phyloP scores from a whole-genome alignment of 2,329 filamentous ascomycete genomes.

The Ceratocystis harringtonii region DNA sequence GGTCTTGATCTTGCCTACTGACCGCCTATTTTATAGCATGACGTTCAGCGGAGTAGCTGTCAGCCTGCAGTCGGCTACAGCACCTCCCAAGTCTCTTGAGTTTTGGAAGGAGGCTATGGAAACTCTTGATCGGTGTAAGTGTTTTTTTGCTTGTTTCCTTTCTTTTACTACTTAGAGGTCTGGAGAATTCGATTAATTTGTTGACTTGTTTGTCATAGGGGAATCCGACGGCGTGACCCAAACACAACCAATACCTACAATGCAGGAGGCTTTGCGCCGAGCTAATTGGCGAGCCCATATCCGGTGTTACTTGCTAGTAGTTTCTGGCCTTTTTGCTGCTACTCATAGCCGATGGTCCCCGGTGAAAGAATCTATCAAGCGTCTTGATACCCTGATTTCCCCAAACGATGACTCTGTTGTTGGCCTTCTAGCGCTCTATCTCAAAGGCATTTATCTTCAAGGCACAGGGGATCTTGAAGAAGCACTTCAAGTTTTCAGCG shows the following conservation, averaged over 20 bases:
- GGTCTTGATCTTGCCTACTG: not conserved
- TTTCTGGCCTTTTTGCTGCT: conserved; percentile 54
- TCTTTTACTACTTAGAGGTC: not conserved
- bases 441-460: conserved; percentile 62
- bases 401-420: conserved; percentile 29
- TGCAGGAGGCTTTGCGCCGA: conserved; percentile 43
- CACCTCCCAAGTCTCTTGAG: conserved; percentile 25
- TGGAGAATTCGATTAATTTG: conserved; percentile 16
- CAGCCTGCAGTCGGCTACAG: conserved; percentile 26
- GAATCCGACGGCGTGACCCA: conserved; percentile 16
- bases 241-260: conserved; percentile 16
- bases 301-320: conserved; percentile 54
- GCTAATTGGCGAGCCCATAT: conserved; percentile 51
- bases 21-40: conserved; percentile 27
- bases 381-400: conserved; percentile 33
- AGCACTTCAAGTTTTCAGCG: conserved; percentile 53
- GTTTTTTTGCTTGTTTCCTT: conserved; percentile 7
- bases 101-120: conserved; percentile 31
- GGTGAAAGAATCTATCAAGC: conserved; percentile 42
- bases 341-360: conserved; percentile 55
- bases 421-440: conserved; percentile 47
- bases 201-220: conserved; percentile 15
- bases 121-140: conserved; percentile 34
- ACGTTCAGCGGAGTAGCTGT: conserved; percentile 39
- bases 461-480: conserved; percentile 56